Base-by-base conservation (phyloP, 2,329 filamentous ascomycete species). In the Escovopsis sp. region DNA sequence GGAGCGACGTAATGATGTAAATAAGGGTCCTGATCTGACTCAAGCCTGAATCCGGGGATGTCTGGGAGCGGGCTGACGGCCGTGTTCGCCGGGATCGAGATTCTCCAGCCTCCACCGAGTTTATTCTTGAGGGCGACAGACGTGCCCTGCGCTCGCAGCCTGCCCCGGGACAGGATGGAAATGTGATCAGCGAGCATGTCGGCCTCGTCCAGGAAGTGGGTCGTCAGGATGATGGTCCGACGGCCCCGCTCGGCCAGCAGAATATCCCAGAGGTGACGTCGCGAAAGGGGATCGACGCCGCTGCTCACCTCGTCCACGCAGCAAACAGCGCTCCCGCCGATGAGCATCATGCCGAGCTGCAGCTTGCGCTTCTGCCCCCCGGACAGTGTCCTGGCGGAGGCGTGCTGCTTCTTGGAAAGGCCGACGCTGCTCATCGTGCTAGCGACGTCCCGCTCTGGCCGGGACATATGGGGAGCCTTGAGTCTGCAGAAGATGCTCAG, bases 241-340 rank as follows among this genome's bases (percentile, higher is more conserved):
- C 68, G 68, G 15, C 85, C 86, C 38, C 87, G 74, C 55, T 94
- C 86, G 2, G 80, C 80, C 11, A 94, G 64, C 16, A 94, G 63
- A 40, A 94, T 94, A 45, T 94, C 85, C 87, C 87, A 94, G 17
- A 94, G 83, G 58, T 93, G 94, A 19, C 86, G 66, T 36, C 88
- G 69, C 15, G 81, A 87, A 1, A 94, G 62, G 0, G 88, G 86
- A 50, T 94, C 87, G 15, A 94, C 67, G 12, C 87, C 88, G 40
- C 79, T 86, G 27, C 80, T 87, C 12, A 94, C 85, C 55, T 94
- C 88, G 45, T 94, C 87, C 5, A 94, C 76, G 48, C 85, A 90
- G 57, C 87, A 94, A 0, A 94, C 78, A 17, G 75, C 75, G 41
- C 81, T 88, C 10, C 85, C 86, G 41, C 88, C 87, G 4, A 84